These are phyloP conservation scores for Ocimum tenuiflorum DNA, from an alignment of 257 asterid genomes.

Conservation along the genomic window DNA sequence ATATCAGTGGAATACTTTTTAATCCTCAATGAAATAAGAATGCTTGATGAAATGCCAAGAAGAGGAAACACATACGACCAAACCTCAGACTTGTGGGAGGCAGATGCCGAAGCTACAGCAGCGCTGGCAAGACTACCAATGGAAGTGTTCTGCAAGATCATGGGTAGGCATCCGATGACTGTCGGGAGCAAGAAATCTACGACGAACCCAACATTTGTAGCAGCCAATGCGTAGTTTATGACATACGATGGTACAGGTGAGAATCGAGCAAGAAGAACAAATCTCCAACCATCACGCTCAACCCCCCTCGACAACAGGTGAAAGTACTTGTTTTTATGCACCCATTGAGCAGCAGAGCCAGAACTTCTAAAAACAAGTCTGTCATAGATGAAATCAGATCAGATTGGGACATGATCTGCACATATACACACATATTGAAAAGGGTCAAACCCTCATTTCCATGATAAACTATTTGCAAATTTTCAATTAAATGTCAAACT, in stretches of 20 bases:
- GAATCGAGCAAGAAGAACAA: conserved; percentile 92
- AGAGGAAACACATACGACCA: conserved; percentile 75
- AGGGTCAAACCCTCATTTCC: no score
- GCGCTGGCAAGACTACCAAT: conserved; percentile 95
- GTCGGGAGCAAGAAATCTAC: conserved; percentile 88
- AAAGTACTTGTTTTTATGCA: conserved; percentile 66
- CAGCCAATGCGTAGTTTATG: conserved; percentile 88
- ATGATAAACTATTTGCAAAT: no score
- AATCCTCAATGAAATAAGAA: conserved; percentile 76
- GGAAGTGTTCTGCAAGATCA: conserved; percentile 94
- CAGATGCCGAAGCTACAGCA: conserved; percentile 77
- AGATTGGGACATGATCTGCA: no score
- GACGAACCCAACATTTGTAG: conserved; percentile 60
- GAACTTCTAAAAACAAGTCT: conserved; percentile 61
- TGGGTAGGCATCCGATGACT: conserved; percentile 80
- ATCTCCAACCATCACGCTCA: conserved; percentile 86
- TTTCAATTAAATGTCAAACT: no score
- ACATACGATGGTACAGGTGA: conserved; percentile 92
- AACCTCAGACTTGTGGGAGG: conserved; percentile 39
- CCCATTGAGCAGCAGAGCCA: conserved; percentile 59
- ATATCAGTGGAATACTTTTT: conserved; percentile 64
- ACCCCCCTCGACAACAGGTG: conserved; percentile 69
- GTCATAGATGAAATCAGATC: conserved; percentile 10
- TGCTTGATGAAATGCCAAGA: conserved; percentile 74
- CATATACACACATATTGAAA: background rate